Conservation (phyloP, 345 rosid genomes). For the Brassica juncea region DNA sequence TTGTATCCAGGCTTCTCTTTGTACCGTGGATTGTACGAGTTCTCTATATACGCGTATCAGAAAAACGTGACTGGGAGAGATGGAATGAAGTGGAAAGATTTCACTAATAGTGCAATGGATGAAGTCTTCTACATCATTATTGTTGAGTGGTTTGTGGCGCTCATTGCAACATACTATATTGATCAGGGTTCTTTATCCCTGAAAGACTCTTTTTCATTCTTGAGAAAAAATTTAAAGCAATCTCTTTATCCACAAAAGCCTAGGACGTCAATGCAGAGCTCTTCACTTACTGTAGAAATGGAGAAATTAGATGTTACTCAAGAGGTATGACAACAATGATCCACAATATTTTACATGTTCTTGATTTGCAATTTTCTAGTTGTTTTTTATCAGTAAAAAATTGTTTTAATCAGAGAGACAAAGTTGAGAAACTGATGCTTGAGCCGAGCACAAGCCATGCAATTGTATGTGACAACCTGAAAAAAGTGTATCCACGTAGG, state of each 20-base stretch:
- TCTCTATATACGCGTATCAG: conserved; percentile 52
- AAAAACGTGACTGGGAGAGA: conserved; percentile 64
- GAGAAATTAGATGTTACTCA: conserved; percentile 83
- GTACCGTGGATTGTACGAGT: conserved; percentile 86
- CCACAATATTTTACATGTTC: not conserved
- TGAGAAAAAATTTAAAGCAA: conserved; percentile 49
- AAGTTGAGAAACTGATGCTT: conserved; percentile 66
- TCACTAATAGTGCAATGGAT: conserved; percentile 72
- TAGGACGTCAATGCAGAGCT: conserved; percentile 62
- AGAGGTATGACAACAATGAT: conserved; percentile 56
- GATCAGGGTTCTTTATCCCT: conserved; percentile 59
- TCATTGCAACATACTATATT: conserved; percentile 64
- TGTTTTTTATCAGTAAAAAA: not conserved
- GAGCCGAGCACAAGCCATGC: conserved; percentile 57
- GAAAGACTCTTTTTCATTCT: conserved; percentile 58
- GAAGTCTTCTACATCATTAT: conserved; percentile 66
- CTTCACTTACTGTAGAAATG: conserved; percentile 66
- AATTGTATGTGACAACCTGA: conserved; percentile 67
- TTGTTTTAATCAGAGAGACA: conserved; percentile 58
- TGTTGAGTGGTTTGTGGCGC: conserved; percentile 71
- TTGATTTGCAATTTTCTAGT: conserved; percentile 1
- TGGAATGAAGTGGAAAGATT: conserved; percentile 80
- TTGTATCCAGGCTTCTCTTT: conserved; percentile 87
- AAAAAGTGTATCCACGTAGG: conserved; percentile 81
- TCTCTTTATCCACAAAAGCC: conserved; percentile 47